Conservation (phyloP, 305 asterid species). For the Fraxinus sp. region DNA sequence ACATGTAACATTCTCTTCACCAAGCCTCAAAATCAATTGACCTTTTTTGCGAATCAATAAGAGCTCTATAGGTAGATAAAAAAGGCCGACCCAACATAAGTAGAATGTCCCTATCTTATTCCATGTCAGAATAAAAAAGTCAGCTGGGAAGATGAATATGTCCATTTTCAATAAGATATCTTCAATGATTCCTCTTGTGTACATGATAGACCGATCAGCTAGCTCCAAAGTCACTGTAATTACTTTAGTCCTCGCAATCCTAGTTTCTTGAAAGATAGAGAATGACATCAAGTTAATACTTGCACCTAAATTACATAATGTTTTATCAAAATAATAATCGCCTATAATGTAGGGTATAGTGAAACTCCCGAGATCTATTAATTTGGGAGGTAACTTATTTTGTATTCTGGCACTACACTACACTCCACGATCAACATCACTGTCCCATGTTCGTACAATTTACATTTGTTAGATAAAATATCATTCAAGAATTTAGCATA, state of each 20-base stretch:
- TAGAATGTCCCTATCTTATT: neutral
- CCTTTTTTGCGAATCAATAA: neutral
- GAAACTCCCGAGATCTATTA: neutral
- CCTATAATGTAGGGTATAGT: neutral
- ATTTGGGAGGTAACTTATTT: too few relatives aligned
- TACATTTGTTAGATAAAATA: too few relatives aligned
- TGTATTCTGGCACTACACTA: neutral
- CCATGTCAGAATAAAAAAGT: neutral
- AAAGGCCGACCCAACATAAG: neutral
- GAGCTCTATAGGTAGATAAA: neutral
- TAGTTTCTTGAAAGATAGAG: neutral
- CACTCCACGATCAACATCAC: neutral
- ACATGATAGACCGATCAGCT: neutral
- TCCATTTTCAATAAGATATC: too few relatives aligned
- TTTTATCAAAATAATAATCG: too few relatives aligned
- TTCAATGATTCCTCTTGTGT: neutral
- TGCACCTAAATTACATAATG: neutral
- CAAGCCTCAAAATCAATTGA: neutral
- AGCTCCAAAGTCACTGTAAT: neutral
- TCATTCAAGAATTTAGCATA: neutral
- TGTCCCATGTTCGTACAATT: neutral
- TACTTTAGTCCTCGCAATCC: neutral
- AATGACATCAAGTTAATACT: neutral
- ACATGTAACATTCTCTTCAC: neutral
- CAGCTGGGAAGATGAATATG: neutral